A percentile compares a stretch with the other conserved stretches of the same genome.
These are phyloP conservation scores for Maudiozyma serrabonitensis DNA, from an alignment of 805 yeast genomes.

Conservation along the genomic window DNA sequence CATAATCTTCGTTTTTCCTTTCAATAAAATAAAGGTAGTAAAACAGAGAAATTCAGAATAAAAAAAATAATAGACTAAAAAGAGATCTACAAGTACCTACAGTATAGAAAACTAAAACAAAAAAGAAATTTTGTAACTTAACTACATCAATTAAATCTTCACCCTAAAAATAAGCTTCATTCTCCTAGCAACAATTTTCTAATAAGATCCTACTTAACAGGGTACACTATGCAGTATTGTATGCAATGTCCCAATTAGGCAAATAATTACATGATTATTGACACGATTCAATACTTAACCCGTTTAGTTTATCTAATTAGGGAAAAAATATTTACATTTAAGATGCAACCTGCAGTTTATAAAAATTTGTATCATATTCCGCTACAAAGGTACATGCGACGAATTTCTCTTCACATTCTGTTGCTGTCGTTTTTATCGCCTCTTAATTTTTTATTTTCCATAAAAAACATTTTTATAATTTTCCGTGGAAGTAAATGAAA, in stretches of 20 bases:
- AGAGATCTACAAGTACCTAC: neutral
- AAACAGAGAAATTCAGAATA: neutral
- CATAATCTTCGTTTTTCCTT: no score
- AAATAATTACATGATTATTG: neutral
- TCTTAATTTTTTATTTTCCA: no score
- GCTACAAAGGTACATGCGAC: no score
- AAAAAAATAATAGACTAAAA: neutral
- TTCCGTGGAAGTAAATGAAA: no score
- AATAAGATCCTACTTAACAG: neutral
- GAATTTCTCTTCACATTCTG: no score
- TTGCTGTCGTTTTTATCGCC: no score
- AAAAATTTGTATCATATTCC: neutral
- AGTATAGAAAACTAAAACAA: neutral
- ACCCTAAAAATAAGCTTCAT: neutral
- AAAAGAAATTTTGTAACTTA: neutral
- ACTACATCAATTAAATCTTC: neutral
- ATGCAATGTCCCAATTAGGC: neutral
- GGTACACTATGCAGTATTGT: neutral
- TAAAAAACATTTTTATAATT: no score
- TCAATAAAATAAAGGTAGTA: no score
- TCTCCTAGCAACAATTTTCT: neutral
- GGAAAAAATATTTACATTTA: neutral
- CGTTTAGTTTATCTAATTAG: neutral
- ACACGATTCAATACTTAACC: constrained; percentile 1
- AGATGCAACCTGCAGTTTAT: neutral